A percentile compares a stretch with the other conserved stretches of the same genome.
These are phyloP conservation scores for Termitomyces sp. DNA, from an alignment of 768 basidiomycete genomes.

Conservation along the genomic window DNA sequence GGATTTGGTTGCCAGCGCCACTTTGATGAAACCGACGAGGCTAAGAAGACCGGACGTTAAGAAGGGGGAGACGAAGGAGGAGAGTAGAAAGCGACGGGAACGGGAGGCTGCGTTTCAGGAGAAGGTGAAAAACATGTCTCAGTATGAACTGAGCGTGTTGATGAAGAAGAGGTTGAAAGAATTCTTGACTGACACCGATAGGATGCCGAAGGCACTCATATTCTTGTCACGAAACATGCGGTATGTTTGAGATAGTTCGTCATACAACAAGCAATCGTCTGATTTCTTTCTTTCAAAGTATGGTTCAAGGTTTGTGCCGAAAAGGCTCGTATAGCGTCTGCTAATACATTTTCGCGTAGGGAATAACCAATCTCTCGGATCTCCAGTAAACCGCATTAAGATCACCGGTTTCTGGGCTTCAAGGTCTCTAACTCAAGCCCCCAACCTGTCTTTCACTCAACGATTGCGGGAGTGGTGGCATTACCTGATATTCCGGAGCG, in stretches of 20 bases:
- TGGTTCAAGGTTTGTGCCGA: constrained; percentile 42
- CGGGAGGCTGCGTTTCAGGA: constrained; percentile 18
- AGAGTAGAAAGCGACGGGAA: constrained; percentile 9
- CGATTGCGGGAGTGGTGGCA: constrained; percentile 52
- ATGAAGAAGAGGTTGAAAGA: constrained; percentile 67
- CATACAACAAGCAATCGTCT: background rate
- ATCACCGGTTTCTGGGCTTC: constrained; percentile 85
- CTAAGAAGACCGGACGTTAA: constrained; percentile 25
- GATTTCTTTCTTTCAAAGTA: constrained; percentile 18
- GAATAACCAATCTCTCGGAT: constrained; percentile 81
- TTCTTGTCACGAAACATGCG: constrained; percentile 80
- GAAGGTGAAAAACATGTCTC: constrained; percentile 36
- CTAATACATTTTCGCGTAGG: constrained; percentile 32
- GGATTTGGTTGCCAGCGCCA: constrained; percentile 71
- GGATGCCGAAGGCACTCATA: constrained; percentile 72
- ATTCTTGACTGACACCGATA: constrained; percentile 71
- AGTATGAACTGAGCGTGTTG: constrained; percentile 64
- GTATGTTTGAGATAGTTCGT: constrained; percentile 21
- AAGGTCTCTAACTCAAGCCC: constrained; percentile 48
- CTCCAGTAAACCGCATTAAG: constrained; percentile 88
- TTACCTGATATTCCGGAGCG: constrained; percentile 57
- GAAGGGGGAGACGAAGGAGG: constrained; percentile 21
- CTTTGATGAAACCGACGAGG: constrained; percentile 60
- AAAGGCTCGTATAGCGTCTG: constrained; percentile 18
- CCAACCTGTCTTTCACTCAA: constrained; percentile 35